Evolutionary conservation across 208 protist species (phyloP).

Genomic region (Leishmania martiniquensis): DNA sequence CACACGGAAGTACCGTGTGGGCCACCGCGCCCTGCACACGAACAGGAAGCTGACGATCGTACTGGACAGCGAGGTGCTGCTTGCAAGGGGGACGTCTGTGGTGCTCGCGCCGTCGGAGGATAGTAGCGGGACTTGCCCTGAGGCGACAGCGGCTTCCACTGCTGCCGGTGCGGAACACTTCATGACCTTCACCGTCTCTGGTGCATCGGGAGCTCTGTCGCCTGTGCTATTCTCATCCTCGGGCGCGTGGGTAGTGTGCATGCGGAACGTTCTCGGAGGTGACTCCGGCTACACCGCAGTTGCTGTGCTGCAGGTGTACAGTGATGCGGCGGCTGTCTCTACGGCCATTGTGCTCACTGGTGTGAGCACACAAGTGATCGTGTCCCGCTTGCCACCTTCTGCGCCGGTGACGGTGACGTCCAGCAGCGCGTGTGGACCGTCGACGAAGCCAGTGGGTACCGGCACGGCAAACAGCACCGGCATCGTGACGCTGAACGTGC

Average conservation of each 20-base stretch:
- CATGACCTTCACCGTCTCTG: slow-evolving; percentile 5
- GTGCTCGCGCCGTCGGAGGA: not conserved
- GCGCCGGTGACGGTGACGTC: slow-evolving; percentile 29
- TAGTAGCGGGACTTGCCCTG: not conserved
- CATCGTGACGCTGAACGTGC: slow-evolving; percentile 20
- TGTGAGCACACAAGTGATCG: slow-evolving; percentile 12
- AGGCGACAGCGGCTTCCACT: not conserved
- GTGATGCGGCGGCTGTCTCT: slow-evolving; percentile 22
- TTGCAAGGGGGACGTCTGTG: slow-evolving; percentile 1
- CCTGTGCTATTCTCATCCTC: slow-evolving; percentile 29
- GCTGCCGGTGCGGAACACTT: not conserved
- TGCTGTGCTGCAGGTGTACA: slow-evolving; percentile 37
- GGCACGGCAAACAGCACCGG: slow-evolving; percentile 25
- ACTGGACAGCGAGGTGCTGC: slow-evolving; percentile 13
- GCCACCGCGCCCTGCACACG: slow-evolving; percentile 6
- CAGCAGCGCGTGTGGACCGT: slow-evolving; percentile 8
- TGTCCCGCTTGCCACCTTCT: slow-evolving; percentile 31
- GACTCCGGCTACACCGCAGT: slow-evolving; percentile 13
- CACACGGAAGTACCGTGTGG: slow-evolving; percentile 7
- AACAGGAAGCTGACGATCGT: not conserved
- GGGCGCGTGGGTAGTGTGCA: slow-evolving; percentile 42
- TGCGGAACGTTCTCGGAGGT: slow-evolving; percentile 14
- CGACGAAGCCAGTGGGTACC: slow-evolving; percentile 6
- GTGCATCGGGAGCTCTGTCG: not conserved
- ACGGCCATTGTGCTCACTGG: slow-evolving; percentile 28